A percentile compares a stretch with the other conserved stretches of the same genome.
Evolutionary conservation across 805 yeast genomes (phyloP).

Genomic region (Candida bentonensis): DNA sequence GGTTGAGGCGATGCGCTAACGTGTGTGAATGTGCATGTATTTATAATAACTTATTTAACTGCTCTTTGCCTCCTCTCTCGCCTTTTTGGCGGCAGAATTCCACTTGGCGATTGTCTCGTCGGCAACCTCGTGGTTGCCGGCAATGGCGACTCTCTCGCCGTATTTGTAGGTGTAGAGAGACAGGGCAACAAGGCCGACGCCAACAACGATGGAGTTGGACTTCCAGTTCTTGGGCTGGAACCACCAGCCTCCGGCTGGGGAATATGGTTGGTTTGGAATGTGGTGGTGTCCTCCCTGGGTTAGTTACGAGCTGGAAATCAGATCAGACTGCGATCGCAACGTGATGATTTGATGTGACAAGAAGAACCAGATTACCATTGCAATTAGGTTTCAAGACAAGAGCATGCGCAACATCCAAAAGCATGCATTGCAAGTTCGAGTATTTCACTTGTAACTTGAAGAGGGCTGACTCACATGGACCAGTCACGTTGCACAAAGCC

Average conservation of each 20-base stretch:
- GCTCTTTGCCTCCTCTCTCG: conserved; percentile 13
- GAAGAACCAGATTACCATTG: no score
- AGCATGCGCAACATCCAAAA: no score
- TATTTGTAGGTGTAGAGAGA: conserved; percentile 22
- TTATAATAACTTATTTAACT: neutral
- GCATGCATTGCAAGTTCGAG: no score
- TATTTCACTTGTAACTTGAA: no score
- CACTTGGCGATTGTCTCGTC: conserved; percentile 29
- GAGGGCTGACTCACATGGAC: no score
- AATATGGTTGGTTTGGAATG: conserved; percentile 14
- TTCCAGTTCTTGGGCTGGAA: conserved; percentile 38
- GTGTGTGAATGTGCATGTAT: neutral
- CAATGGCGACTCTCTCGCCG: conserved; percentile 25
- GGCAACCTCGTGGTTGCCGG: conserved; percentile 24
- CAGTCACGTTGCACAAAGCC: no score
- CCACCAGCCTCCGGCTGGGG: conserved; percentile 46
- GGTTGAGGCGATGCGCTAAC: neutral
- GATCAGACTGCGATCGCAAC: neutral
- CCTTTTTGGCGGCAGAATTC: conserved; percentile 33
- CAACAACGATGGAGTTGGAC: conserved; percentile 28
- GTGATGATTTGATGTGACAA: neutral
- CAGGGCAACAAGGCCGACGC: conserved; percentile 26
- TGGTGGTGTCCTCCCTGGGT: conserved; percentile 1
- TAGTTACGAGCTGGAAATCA: neutral
- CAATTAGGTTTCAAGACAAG: no score